Conservation (phyloP, 176 grass and related monocot species). For the Zea luxurians region DNA sequence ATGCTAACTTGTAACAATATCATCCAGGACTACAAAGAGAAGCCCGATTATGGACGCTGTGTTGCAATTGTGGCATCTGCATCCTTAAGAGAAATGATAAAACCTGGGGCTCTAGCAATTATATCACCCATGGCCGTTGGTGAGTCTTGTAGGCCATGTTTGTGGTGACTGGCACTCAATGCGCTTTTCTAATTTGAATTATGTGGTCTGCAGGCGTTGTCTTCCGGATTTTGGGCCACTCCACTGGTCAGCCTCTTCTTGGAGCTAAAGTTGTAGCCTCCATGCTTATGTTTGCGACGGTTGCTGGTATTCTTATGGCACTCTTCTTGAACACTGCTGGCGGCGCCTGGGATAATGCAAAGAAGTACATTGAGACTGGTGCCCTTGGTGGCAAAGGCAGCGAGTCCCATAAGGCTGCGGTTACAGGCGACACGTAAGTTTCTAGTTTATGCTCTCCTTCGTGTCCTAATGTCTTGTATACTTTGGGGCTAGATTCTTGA, state of each 20-base stretch:
- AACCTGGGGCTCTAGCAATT: conserved; percentile 89
- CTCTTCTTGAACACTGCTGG: conserved; percentile 97
- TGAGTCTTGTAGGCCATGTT: conserved; percentile 46
- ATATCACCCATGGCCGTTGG: conserved; percentile 86
- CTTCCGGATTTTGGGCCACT: conserved; percentile 83
- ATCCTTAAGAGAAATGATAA: conserved; percentile 97
- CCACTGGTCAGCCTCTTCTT: conserved; percentile 71
- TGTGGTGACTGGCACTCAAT: background rate
- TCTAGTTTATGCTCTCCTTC: background rate
- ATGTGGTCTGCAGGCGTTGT: conserved; percentile 61
- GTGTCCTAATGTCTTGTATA: background rate
- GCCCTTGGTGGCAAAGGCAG: conserved; percentile 97
- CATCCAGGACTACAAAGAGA: conserved; percentile 87
- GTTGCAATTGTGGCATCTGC: conserved; percentile 99
- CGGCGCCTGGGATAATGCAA: conserved; percentile 97
- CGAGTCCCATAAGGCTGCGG: conserved; percentile 85
- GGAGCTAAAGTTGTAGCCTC: conserved; percentile 97
- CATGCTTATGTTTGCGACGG: conserved; percentile 98
- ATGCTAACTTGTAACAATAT: conserved; percentile 30
- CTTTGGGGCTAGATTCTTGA: background rate
- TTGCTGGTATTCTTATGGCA: conserved; percentile 93
- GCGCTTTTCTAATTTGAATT: conserved; percentile 19
- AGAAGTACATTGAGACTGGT: conserved; percentile 99
- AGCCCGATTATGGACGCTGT: conserved; percentile 95
- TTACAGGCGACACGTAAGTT: conserved; percentile 98